Percentiles rank a stretch among this genome's conserved stretches.
These are phyloP conservation scores for Neofusicoccum ribis DNA, from an alignment of 2,329 filamentous ascomycete genomes.

Conservation along the genomic window DNA sequence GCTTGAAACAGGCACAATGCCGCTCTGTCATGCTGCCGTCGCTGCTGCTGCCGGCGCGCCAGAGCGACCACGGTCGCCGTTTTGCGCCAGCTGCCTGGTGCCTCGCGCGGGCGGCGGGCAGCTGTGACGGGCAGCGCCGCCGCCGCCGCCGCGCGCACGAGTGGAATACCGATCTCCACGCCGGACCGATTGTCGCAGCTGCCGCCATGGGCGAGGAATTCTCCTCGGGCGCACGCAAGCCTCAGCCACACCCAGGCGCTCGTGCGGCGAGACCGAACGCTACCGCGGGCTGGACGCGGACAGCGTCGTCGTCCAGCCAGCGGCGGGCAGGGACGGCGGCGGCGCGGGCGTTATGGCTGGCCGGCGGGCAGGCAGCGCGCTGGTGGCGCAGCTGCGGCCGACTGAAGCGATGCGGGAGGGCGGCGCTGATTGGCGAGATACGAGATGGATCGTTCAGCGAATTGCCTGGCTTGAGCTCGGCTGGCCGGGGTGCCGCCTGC, in stretches of 20 bases:
- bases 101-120: background rate
- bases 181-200: slow-evolving; percentile 8
- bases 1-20: slow-evolving; percentile 16
- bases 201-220: slow-evolving; percentile 5
- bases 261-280: slow-evolving; percentile 9
- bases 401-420: slow-evolving; percentile 2
- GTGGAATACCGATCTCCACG: slow-evolving; percentile 4
- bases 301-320: background rate
- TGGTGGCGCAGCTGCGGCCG: slow-evolving; percentile 12
- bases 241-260: slow-evolving; percentile 13
- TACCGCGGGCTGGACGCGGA: background rate
- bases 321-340: background rate
- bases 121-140: background rate
- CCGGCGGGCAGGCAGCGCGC: background rate
- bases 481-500: slow-evolving; percentile 4
- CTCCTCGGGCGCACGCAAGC: slow-evolving; percentile 7
- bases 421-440: slow-evolving; percentile 12
- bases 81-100: background rate
- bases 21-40: slow-evolving; percentile 3
- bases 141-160: background rate
- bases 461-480: slow-evolving; percentile 16
- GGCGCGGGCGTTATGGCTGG: background rate
- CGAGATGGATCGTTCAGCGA: slow-evolving; percentile 11
- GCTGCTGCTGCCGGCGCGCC: background rate
- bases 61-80: background rate